Evolutionary conservation across 257 asterid species (phyloP), one percentile per base, ranked within the genome.

Genomic region (Gynochthodes officinalis): DNA sequence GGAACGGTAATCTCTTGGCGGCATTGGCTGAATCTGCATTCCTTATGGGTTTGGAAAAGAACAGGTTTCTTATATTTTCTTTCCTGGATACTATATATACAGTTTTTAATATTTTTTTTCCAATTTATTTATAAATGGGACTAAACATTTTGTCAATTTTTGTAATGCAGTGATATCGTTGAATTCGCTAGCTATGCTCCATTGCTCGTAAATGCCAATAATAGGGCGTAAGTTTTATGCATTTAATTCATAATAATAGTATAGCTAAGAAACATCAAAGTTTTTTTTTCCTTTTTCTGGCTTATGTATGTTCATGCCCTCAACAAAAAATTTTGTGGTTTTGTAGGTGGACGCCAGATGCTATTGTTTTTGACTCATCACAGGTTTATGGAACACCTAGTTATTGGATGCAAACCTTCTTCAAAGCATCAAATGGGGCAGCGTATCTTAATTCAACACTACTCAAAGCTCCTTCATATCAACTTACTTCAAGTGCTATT

Each of bases 121-220:
- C n/a, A n/a, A n/a, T n/a, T n/a, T n/a, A n/a, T n/a, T n/a, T n/a
- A n/a, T n/a, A n/a, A n/a, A n/a, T n/a, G n/a, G 18, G 16, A 1
- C 4, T 57, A 11, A 15, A n/a, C n/a, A 19, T 21, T 32, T 27
- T 15, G 15, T 4, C 7, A 18, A 0, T 7, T 39, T 28, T 5
- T 7, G 18, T 6, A 39, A 61, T 83, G 77, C 89, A 94, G 98
- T 48, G 97, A 91, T 67, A 81, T 83, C 7, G 89, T 91, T 46
- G 89, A 89, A 78, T 88, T 94, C 93, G 98, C 99, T 25, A 89
- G 98, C 68, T 94, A 91, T 53, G 98, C 98, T 7, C 99, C 99
- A 70, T 81, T 91, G 39, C 90, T 91, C 62, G 96, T 91, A 74
- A 87, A 94, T 76, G 73, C 54, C 61, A 84, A 91, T 18, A 90